Evolutionary conservation across 192 early-diverging fungal species (phyloP).

Genomic region (Coemansia sp.): DNA sequence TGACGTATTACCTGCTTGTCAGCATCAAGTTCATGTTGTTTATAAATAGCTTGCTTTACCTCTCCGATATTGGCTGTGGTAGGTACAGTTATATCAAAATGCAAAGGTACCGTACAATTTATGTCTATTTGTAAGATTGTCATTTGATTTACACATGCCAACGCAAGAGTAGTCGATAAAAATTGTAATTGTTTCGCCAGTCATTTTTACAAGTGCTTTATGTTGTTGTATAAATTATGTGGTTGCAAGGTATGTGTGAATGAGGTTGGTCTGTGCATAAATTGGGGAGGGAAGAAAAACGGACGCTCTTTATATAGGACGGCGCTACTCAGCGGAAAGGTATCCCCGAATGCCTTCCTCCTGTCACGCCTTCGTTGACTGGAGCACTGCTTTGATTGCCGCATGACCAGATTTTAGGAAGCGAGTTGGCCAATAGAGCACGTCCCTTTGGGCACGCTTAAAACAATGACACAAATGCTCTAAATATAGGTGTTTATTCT

Average conservation of each 20-base stretch:
- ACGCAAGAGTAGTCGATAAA: background rate
- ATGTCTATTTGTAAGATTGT: background rate
- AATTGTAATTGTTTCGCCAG: background rate
- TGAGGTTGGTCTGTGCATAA: background rate
- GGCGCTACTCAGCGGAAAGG: background rate
- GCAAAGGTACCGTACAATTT: background rate
- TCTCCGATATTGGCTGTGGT: background rate
- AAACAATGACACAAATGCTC: background rate
- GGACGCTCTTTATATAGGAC: background rate
- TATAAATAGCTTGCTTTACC: background rate
- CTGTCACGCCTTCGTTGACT: background rate
- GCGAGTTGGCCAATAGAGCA: background rate
- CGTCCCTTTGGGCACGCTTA: background rate
- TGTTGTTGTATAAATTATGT: background rate
- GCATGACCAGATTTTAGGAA: background rate
- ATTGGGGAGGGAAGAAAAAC: background rate
- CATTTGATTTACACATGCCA: background rate
- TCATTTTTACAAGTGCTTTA: background rate
- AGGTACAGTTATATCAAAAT: background rate
- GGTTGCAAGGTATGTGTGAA: background rate
- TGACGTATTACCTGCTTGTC: background rate
- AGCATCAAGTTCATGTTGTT: background rate
- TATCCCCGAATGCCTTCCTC: background rate
- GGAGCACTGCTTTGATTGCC: background rate
- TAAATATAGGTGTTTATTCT: background rate